Evolutionary conservation across 78 protist genomes (phyloP), one percentile per base, ranked within the genome.

Genomic region (Planoprotostelium fungivorum): DNA sequence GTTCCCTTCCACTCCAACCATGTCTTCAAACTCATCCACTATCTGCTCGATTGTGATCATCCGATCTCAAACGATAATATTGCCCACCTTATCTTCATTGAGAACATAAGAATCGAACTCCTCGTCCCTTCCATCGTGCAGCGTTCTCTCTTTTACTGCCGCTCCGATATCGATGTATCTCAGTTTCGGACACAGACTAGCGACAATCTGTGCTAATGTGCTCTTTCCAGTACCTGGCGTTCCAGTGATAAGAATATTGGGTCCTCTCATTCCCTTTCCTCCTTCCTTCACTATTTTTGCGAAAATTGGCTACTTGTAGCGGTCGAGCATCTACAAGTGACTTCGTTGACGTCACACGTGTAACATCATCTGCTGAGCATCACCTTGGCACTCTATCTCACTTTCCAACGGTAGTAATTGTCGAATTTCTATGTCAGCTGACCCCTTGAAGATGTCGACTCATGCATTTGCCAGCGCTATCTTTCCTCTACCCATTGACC

Each of bases 11-110:
- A 0, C 73, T 9, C 29, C 36, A 88, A 94, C 89, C 0, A 0
- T 0, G 28, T 86, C 93, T 36, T 94, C 96, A 25, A 94, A 35
- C 38, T 94, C 93, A 89, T 94, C 96, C 36, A 35, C 34, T 1
- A 87, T 38, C 89, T 87, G 35, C 5, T 31, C 29, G n/a, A n/a
- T 29, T 73, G 29, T 25, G 16, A 36, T 16, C 29, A 85, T 85
- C 29, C 16, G 36, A 85, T 5, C 5, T 16, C 5, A 35, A 35
- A 36, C 16, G 87, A 85, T 5, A 16, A 85, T 85, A 25, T 36
- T 36, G 16, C 84, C 38, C 34, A 93, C 97, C 88, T 91, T 91
- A 89, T 97, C 99, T 89, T 97, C 98, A 86, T 97, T 96, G 31
- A 97, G 83, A 84, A 94, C 37, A 0, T 34, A 87, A 34, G 95